Conservation (phyloP, 345 rosid genomes). For the Populus ilicifolia region DNA sequence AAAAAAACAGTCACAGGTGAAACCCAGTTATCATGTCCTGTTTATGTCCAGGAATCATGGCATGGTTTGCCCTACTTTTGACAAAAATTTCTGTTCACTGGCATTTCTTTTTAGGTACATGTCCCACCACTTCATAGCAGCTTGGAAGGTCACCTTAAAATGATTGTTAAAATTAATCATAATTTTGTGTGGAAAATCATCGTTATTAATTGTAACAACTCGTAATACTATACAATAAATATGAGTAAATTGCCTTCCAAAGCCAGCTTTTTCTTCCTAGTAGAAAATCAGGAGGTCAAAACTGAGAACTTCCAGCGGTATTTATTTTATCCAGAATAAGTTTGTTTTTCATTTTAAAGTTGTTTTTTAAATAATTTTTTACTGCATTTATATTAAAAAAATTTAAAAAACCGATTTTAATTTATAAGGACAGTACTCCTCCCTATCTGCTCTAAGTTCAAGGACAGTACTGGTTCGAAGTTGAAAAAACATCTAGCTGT, state of each 20-base stretch:
- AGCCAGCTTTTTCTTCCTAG: not conserved
- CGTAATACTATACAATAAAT: not conserved
- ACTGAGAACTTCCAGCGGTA: not conserved
- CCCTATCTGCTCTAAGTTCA: too few relatives aligned
- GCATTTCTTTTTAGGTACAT: not conserved
- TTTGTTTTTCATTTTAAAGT: too few relatives aligned
- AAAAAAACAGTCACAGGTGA: too few relatives aligned
- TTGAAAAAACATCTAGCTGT: too few relatives aligned
- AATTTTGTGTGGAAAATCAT: not conserved
- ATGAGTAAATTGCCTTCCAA: slow-evolving; percentile 2
- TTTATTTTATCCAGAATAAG: not conserved
- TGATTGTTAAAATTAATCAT: not conserved
- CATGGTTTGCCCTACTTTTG: not conserved
- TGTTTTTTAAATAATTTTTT: too few relatives aligned
- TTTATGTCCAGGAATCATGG: not conserved
- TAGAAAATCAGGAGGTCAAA: not conserved
- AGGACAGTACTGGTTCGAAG: too few relatives aligned
- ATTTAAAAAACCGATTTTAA: too few relatives aligned
- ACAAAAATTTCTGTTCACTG: not conserved
- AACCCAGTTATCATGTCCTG: not conserved
- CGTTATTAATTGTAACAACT: not conserved
- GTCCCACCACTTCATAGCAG: not conserved
- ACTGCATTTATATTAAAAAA: too few relatives aligned
- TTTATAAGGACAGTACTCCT: too few relatives aligned
- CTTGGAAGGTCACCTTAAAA: not conserved